phyloP scores from a whole-genome alignment of 148 eudicot genomes.

The Chenopodium berlandieri region DNA sequence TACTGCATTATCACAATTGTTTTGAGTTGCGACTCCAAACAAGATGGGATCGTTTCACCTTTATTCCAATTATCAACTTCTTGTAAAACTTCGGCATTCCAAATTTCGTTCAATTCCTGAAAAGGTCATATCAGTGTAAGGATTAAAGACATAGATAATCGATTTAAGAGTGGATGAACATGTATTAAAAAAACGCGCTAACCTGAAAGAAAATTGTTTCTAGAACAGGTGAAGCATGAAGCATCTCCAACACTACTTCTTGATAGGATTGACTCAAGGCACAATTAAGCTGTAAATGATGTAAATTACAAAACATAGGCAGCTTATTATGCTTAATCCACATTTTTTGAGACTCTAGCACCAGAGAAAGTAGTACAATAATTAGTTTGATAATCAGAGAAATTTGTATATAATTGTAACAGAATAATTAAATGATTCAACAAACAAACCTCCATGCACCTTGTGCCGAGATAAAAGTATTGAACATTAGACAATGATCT shows the following conservation, averaged over 20 bases:
- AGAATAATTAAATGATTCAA: neutral
- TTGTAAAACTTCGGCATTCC: too few relatives aligned
- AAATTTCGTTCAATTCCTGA: too few relatives aligned
- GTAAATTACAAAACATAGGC: neutral
- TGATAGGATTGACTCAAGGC: too few relatives aligned
- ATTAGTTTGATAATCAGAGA: neutral
- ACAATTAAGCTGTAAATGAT: neutral
- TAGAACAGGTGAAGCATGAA: neutral
- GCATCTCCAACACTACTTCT: neutral
- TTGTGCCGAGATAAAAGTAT: neutral
- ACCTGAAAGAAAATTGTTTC: neutral
- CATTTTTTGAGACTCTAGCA: neutral
- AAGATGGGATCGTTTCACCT: constrained; percentile 8
- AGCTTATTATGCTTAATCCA: neutral
- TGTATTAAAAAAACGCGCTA: neutral
- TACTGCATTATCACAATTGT: neutral
- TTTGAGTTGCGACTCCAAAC: constrained; percentile 19
- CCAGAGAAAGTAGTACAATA: neutral
- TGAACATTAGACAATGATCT: constrained; percentile 18
- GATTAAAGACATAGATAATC: neutral
- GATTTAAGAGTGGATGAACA: too few relatives aligned
- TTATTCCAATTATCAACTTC: neutral
- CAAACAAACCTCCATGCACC: neutral
- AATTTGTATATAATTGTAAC: neutral
- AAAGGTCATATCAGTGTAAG: too few relatives aligned